Base-by-base conservation (phyloP, 139 green algal genomes). In the Eudorina sp. region DNA sequence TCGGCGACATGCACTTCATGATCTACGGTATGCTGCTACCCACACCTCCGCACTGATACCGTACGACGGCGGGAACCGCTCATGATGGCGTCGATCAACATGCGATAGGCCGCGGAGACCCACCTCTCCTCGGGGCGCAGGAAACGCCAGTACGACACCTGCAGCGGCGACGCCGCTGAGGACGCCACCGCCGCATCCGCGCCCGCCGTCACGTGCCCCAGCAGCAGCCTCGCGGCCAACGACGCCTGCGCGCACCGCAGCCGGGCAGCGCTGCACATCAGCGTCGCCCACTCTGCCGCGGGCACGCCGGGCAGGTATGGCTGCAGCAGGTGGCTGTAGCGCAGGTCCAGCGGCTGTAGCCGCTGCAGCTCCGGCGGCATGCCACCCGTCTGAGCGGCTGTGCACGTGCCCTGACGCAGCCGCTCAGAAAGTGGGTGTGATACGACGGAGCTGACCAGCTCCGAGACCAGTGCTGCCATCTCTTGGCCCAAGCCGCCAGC, bases 81-180 rank as follows among this genome's bases (percentile, higher is more conserved):
- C 11, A 55, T 9, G 13, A 13, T 46, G 66, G 66, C 11, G 46
- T 75, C 62, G 25, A n/a, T 41, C n/a, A n/a, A n/a, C n/a, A n/a
- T n/a, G n/a, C n/a, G n/a, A n/a, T n/a, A n/a, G n/a, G n/a, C n/a
- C n/a, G n/a, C n/a, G n/a, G 34, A 40, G 4, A 55, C 75, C 5
- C 46, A 88, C 82, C 82, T 77, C 58, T 95, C 92, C 60, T 91
- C 51, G 3, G 94, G 94, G 16, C 91, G 88, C 7, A 60, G 68
- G 34, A 87, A 80, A 6, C 94, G 89, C 94, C 93, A 97, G 81
- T 70, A 91, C 4, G 93, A 95, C 46, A 92, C 66, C 90, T 97
- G 92, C 60, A 36, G 79, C 92, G 55, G 86, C 90, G 62, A 62
- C 31, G 64, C 74, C 83, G 31, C 29, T 0, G 48, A 53, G 34